These are phyloP conservation scores for Benincasa hispida DNA, from an alignment of 306 rosid species.

Conservation along the genomic window DNA sequence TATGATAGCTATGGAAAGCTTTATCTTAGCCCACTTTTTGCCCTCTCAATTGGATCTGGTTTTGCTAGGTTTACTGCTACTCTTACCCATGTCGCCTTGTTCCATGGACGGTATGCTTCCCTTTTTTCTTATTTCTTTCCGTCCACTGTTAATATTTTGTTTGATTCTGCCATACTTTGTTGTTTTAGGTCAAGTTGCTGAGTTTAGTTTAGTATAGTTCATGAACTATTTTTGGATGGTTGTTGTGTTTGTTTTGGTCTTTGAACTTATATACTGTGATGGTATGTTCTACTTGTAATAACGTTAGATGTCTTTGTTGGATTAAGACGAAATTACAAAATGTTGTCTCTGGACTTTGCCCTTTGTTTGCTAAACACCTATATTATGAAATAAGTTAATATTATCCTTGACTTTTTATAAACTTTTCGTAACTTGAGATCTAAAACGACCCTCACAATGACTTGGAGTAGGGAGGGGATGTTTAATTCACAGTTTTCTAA, in stretches of 20 bases:
- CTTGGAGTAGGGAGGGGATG: too few relatives aligned
- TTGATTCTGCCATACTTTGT: not conserved
- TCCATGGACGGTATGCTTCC: slow-evolving; percentile 57
- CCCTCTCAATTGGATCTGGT: slow-evolving; percentile 89
- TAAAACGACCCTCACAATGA: too few relatives aligned
- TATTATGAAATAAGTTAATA: not conserved
- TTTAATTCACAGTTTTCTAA: too few relatives aligned
- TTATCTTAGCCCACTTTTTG: slow-evolving; percentile 96
- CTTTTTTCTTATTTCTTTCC: not conserved
- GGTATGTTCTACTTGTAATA: not conserved
- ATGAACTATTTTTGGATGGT: not conserved
- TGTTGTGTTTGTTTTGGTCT: not conserved
- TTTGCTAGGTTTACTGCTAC: slow-evolving; percentile 91
- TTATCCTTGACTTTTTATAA: too few relatives aligned
- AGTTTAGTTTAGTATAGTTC: not conserved
- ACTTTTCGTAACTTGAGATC: too few relatives aligned
- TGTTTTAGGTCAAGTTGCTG: not conserved
- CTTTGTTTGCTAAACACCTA: not conserved
- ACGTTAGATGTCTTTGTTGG: not conserved
- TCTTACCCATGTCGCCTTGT: slow-evolving; percentile 86
- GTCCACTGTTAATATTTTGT: not conserved
- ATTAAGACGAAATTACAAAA: not conserved
- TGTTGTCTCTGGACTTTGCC: not conserved
- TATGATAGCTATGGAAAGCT: slow-evolving; percentile 77
- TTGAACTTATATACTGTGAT: not conserved